Conservation (phyloP, 2,329 filamentous ascomycete species). For the Trichoderma endophyticum region DNA sequence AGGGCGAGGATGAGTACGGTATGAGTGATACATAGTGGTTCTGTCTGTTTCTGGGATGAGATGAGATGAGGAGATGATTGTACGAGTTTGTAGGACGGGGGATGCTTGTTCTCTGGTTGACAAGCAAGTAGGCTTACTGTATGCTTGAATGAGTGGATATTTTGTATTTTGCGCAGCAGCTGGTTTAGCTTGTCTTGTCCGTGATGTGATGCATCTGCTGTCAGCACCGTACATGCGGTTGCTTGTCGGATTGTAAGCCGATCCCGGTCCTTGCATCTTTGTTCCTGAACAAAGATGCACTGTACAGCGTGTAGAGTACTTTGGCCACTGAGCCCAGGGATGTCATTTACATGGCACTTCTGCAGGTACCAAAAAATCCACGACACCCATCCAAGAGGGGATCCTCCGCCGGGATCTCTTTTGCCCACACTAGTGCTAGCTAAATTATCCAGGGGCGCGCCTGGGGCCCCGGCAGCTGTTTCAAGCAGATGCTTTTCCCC, state of each 20-base stretch:
- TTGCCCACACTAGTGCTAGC: conserved; percentile 5
- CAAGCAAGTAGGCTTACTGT: not conserved
- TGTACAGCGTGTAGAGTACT: not conserved
- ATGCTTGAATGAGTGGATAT: not conserved
- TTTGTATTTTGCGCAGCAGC: not conserved
- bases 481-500: not conserved
- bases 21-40: not conserved
- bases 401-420: not conserved
- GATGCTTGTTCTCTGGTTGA: not conserved
- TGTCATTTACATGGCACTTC: not conserved
- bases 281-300: not conserved
- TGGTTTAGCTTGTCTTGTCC: not conserved
- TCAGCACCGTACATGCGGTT: not conserved
- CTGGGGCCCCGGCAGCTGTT: not conserved
- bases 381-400: not conserved
- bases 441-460: conserved; percentile 11
- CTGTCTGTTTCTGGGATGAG: not conserved
- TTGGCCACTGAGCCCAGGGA: not conserved
- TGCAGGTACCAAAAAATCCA: not conserved
- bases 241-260: not conserved
- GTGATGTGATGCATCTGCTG: not conserved
- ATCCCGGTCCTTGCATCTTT: not conserved
- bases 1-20: not conserved
- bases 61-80: not conserved
- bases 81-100: not conserved